Percentiles rank a stretch among this genome's conserved stretches.
Conservation (phyloP, 2,329 filamentous ascomycete genomes). For the Fusarium longipes region DNA sequence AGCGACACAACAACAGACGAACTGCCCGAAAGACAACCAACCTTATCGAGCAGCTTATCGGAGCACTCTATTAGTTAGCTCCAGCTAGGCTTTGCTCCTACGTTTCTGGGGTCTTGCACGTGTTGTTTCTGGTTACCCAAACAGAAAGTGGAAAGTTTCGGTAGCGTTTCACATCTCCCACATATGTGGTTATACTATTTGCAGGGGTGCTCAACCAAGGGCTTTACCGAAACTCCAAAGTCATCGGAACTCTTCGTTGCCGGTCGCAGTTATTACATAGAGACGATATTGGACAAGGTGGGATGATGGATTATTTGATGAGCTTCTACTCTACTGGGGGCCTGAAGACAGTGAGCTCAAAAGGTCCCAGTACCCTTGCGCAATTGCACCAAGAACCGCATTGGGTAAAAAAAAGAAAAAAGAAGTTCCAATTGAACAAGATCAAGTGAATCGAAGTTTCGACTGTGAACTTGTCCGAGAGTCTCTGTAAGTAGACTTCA, state of each 20-base stretch:
- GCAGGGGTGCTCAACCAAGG: constrained; percentile 35
- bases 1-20: background rate
- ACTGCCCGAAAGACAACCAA: background rate
- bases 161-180: constrained; percentile 37
- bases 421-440: background rate
- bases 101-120: background rate
- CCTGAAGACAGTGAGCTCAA: background rate
- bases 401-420: background rate
- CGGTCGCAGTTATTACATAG: constrained; percentile 18
- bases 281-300: background rate
- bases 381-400: background rate
- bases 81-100: background rate
- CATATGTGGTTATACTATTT: constrained; percentile 36
- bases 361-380: background rate
- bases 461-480: too few species aligned
- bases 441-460: background rate
- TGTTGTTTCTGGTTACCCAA: constrained; percentile 18
- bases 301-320: background rate
- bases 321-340: background rate
- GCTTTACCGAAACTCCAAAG: constrained; percentile 32
- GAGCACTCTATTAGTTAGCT: too few species aligned
- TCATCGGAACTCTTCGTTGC: constrained; percentile 30
- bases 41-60: background rate
- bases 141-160: constrained; percentile 39
- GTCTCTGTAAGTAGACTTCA: background rate